Base-by-base conservation (phyloP, 228 moss, liverwort and hornwort genomes). In the Sphagnum fallax region DNA sequence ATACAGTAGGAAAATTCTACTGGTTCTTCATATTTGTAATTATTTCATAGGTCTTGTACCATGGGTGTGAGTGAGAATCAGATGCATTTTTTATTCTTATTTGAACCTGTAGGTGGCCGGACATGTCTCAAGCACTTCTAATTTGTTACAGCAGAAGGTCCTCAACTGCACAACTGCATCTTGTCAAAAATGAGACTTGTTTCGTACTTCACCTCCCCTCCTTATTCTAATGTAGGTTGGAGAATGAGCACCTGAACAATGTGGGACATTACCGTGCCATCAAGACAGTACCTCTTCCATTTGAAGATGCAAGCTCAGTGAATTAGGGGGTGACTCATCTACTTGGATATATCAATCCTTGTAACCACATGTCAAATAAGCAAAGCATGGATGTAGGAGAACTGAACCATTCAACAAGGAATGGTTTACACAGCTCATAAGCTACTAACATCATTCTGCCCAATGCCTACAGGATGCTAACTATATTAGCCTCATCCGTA, bases 241-340 rank as follows among this genome's bases (percentile, higher is more conserved):
- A 71, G 64, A 71, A 71, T 52, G 71, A 71, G 61, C 71, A 71
- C 64, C 63, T 71, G 52, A 71, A 71, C 71, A 71, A 71, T 47
- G 71, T 71, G 8, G 71, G 71, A 6, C 63, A 64, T n/a, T 71
- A 63, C 60, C 50, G 71, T 7, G 71, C 71, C 10, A 55, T 71
- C 63, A 71, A 71, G 63, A 64, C 64, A 5, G 71, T 71, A 11
- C 71, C 71, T 10, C 48, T 71, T 51, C 71, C 71, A 2, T 71
- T 71, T 51, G 50, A 51, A 13, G 65, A 66, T 55, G 12, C 55
- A 55, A 55, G 55, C 55, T 8, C 55, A 55, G 10, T 51, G 67
- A 67, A 51, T 16, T 67, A 52, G 67, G 51, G 48, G 67, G 10
- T 53, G 5, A 49, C 4, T 55, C 32, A 32, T 32, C 32, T 32